Evolutionary conservation across 2,329 filamentous ascomycete genomes (phyloP).

Genomic region (Xylariaceae sp.): DNA sequence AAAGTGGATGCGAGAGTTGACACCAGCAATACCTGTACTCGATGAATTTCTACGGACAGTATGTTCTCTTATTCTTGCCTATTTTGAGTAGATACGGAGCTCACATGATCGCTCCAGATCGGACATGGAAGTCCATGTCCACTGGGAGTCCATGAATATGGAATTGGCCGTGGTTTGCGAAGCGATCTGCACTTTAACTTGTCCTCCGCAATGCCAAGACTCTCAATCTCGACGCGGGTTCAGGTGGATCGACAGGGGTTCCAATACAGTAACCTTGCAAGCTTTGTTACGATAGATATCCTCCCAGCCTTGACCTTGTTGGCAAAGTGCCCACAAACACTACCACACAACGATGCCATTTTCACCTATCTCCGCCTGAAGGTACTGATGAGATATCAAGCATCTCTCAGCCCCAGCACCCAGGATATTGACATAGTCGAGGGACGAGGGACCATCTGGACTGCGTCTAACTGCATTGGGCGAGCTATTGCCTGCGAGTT

Average conservation of each 20-base stretch:
- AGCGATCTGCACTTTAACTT: neutral
- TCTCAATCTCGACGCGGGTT: conserved; percentile 3
- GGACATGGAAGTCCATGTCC: too few species aligned
- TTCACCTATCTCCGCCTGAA: conserved; percentile 7
- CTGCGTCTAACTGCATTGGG: neutral
- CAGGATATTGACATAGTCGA: conserved; percentile 11
- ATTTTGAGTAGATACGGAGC: too few species aligned
- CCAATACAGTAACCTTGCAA: conserved; percentile 4
- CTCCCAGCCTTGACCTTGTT: conserved; percentile 5
- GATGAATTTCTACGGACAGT: too few species aligned
- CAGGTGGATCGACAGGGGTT: conserved; percentile 10
- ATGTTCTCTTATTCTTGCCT: too few species aligned
- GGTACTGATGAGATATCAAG: conserved; percentile 10
- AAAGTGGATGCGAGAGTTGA: too few species aligned
- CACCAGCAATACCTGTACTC: too few species aligned
- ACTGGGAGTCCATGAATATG: too few species aligned
- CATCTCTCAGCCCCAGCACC: conserved; percentile 14
- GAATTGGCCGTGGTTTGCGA: too few species aligned
- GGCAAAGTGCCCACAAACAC: conserved; percentile 1
- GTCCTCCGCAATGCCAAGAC: conserved; percentile 1
- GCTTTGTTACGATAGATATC: neutral
- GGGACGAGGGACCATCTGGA: conserved; percentile 7
- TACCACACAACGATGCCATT: conserved; percentile 7
- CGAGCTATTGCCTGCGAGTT: conserved; percentile 1
- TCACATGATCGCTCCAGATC: too few species aligned